Evolutionary conservation across 768 basidiomycete species (phyloP), one percentile per base, ranked within the genome.

Genomic region (Termitomyces sp.): DNA sequence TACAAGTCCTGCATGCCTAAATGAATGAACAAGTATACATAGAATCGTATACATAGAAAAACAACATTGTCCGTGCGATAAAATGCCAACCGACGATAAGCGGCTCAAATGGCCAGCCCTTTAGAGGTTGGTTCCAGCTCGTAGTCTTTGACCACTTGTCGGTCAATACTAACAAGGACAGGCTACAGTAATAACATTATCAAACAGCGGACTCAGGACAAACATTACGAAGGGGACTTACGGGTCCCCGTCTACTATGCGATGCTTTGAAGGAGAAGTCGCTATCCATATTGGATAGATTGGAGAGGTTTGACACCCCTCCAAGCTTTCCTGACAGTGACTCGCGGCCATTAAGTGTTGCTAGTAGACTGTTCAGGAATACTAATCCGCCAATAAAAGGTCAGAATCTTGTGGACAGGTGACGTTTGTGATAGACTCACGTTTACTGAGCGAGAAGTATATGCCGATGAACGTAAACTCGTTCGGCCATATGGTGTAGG

Each of bases 291-390:
- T 47, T 39, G 44, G 57, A 60, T 15, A 53, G 53, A 26, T 44
- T 22, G 48, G 59, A 63, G 49, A 67, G 28, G 51, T 61, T 60
- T 22, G 63, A 60, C 13, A 63, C 33, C 44, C 51, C 68, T 51
- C 22, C 61, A 26, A 64, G 62, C 63, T 56, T 66, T 45, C 59
- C 64, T 13, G 66, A 61, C 44, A 72, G 56, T 1, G 62, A 49
- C 5, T 67, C 62, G 10, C 70, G 62, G 4, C 66, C 62, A 34
- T 73, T 72, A 13, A 72, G 61, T 45, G 69, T 71, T 15, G 72
- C 72, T 18, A 73, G 64, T 33, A 73, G 60, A 57, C 70, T 73
- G 62, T 73, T 72, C 26, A 73, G 55, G 57, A 66, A 70, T 8
- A 73, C 72, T 73, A 20, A 4, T 46, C 22, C 34, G 16, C 9